Base-by-base conservation (phyloP, 495 filamentous ascomycete genomes). In the Aspergillus taichungensis region DNA sequence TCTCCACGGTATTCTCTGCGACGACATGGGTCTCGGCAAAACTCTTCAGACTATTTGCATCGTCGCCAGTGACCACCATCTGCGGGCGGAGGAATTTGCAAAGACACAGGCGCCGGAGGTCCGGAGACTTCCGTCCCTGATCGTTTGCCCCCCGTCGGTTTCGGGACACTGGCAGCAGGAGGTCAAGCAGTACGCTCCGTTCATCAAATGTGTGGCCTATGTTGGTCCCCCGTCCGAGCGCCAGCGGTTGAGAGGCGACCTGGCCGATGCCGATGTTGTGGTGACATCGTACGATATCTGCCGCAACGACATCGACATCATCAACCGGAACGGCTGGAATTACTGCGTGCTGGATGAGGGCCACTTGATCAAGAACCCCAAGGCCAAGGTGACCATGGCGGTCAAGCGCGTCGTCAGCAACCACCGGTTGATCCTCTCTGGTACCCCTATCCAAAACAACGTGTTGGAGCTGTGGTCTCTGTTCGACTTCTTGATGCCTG, bases 101-200 rank as follows among this genome's bases (percentile, higher is more conserved):
- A 85, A 81, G 61, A 92, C 89, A 1, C 73, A 81, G 41, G 74
- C 83, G 11, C 71, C 77, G 7, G 91, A 98, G 56, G 73, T 79
- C 28, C 76, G 88, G 30, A 83, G 79, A 45, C 71, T 96, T 2
- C 91, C 94, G 3, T 95, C 90, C 18, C 74, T 98, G 40, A 96
- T 98, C 47, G 80, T 98, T 42, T 98, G 92, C 57, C 92, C 92
- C 9, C 91, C 92, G 2, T 95, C 94, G 0, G 77, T 98, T n/a
- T 96, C 92, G 8, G 92, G 92, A 6, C 92, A 98, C 64, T 98
- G 92, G 92, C 87, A 95, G 63, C 92, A 97, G 56, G 92, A 98
- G 61, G 88, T 98, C 57, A 85, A 84, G 56, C 80, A 86, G 30
- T 98, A 92, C 55, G 94, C 92, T 3, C 92, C 92, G 6, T 98